A percentile compares a stretch with the other conserved stretches of the same genome.
Conservation (phyloP, 1,139 yeast genomes). For the Schwanniomyces etchellsii region DNA sequence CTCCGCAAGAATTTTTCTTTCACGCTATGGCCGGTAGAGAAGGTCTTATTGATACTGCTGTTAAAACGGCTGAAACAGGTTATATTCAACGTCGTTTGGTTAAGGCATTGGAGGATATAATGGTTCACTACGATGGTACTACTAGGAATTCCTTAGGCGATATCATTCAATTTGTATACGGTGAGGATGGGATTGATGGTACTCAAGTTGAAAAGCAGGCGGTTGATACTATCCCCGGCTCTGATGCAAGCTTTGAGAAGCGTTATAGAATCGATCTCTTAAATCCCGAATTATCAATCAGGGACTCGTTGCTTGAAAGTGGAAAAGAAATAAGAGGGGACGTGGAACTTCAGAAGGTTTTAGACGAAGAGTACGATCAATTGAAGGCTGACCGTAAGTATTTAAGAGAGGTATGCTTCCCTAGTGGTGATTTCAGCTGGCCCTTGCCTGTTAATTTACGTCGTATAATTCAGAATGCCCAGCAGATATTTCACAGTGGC, state of each 20-base stretch:
- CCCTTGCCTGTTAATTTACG: conserved; percentile 96
- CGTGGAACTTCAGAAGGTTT: conserved; percentile 67
- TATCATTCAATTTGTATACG: conserved; percentile 91
- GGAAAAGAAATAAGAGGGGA: conserved; percentile 93
- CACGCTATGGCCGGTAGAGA: conserved; percentile 99
- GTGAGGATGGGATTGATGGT: conserved; percentile 99
- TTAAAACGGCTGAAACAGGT: conserved; percentile 98
- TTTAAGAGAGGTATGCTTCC: conserved; percentile 74
- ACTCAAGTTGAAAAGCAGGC: conserved; percentile 96
- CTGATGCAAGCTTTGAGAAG: conserved; percentile 74
- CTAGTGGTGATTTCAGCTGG: conserved; percentile 94
- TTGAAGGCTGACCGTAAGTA: conserved; percentile 70
- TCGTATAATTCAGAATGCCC: conserved; percentile 95
- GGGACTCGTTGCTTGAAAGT: conserved; percentile 74
- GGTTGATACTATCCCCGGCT: conserved; percentile 94
- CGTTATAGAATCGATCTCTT: conserved; percentile 86
- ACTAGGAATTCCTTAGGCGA: conserved; percentile 97
- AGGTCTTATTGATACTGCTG: conserved; percentile 99
- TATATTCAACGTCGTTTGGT: conserved; percentile 98
- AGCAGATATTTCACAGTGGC: conserved; percentile 93
- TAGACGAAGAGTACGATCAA: conserved; percentile 83
- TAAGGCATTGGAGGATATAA: conserved; percentile 95
- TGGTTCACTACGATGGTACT: conserved; percentile 98
- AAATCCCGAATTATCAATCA: conserved; percentile 58
- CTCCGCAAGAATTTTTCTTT: conserved; percentile 98